Percentiles rank a stretch among this genome's conserved stretches.
phyloP scores from a whole-genome alignment of 139 green algal species.

The Nannochloris sp. region DNA sequence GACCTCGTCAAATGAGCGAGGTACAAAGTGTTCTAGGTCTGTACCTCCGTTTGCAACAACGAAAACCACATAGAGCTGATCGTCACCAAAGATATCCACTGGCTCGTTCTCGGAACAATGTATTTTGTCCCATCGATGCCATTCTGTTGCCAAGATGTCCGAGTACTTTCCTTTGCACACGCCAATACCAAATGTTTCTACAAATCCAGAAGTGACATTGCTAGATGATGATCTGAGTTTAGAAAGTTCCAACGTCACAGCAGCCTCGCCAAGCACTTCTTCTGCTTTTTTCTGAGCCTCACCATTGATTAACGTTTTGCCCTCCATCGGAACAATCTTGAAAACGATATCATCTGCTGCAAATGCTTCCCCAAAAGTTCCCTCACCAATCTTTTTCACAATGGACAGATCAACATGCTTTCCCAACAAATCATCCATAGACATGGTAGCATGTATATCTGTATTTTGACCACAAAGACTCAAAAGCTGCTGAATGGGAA shows the following conservation, averaged over 20 bases:
- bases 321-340: slow-evolving; percentile 95
- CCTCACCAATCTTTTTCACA: slow-evolving; percentile 72
- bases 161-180: slow-evolving; percentile 53
- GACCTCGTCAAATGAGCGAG: slow-evolving; percentile 59
- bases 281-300: slow-evolving; percentile 56
- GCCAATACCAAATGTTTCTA: slow-evolving; percentile 53
- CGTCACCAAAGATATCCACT: slow-evolving; percentile 35
- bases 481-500: slow-evolving; percentile 55
- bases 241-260: slow-evolving; percentile 58
- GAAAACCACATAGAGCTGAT: slow-evolving; percentile 48
- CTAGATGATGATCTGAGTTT: slow-evolving; percentile 20
- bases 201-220: slow-evolving; percentile 61
- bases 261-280: slow-evolving; percentile 69
- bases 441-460: slow-evolving; percentile 21
- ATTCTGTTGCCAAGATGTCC: slow-evolving; percentile 33
- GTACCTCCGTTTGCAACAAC: slow-evolving; percentile 63
- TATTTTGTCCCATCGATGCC: slow-evolving; percentile 52
- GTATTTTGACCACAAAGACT: slow-evolving; percentile 52
- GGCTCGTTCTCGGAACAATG: slow-evolving; percentile 70
- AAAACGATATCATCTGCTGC: slow-evolving; percentile 46
- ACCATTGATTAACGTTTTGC: slow-evolving; percentile 61
- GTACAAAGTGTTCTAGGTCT: slow-evolving; percentile 79
- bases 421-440: slow-evolving; percentile 48
- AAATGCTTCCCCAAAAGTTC: slow-evolving; percentile 89
- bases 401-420: slow-evolving; percentile 32